These are phyloP conservation scores for Exidia glandulosa DNA, from an alignment of 768 basidiomycete genomes.

Conservation along the genomic window DNA sequence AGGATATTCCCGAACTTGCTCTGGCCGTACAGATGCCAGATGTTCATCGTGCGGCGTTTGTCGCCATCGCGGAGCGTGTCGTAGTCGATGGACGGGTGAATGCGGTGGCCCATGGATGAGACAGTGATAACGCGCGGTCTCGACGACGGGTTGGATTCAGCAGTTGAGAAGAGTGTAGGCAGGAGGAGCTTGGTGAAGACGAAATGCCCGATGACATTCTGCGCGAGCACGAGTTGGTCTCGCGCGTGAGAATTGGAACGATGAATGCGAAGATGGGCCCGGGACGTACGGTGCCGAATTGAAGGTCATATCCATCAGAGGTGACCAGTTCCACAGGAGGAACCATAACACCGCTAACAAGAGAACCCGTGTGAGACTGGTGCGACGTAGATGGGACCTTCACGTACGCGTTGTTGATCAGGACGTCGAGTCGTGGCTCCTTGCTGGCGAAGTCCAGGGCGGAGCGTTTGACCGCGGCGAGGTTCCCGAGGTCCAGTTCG, in stretches of 20 bases:
- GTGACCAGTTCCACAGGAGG: no score
- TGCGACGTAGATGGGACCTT: no score
- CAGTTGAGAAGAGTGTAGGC: background rate
- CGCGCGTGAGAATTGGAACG: no score
- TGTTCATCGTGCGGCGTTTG: background rate
- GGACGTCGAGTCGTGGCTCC: no score
- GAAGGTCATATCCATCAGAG: no score
- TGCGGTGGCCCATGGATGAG: background rate
- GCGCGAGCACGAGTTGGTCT: no score
- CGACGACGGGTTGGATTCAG: background rate
- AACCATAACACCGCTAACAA: no score
- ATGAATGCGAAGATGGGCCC: no score
- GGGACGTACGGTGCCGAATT: no score
- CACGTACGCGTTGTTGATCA: no score
- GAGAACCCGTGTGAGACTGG: no score
- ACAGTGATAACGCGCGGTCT: background rate
- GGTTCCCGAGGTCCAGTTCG: conserved; percentile 32
- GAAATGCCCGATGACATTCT: background rate
- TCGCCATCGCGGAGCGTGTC: background rate
- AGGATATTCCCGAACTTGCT: background rate
- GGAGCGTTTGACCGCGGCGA: conserved; percentile 28
- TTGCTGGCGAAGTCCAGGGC: conserved; percentile 24
- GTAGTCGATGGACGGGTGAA: background rate
- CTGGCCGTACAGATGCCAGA: background rate
- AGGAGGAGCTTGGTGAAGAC: background rate